Evolutionary conservation across 345 rosid genomes (phyloP).

Genomic region (Odontarrhena argentea): DNA sequence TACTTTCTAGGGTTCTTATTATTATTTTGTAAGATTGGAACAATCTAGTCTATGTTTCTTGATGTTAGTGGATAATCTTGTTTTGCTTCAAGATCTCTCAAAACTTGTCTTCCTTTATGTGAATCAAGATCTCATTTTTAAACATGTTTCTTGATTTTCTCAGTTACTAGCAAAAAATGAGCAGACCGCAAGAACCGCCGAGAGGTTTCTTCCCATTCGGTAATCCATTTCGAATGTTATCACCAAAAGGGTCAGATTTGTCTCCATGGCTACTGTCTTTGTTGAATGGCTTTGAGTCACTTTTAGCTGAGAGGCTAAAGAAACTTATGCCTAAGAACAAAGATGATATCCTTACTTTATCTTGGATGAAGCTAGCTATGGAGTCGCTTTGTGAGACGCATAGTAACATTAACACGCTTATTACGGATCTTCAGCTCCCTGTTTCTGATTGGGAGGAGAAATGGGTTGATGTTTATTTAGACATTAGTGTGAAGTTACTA

Average conservation of each 20-base stretch:
- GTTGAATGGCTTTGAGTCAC: constrained; percentile 61
- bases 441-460: constrained; percentile 86
- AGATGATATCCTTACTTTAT: constrained; percentile 62
- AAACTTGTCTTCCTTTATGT: constrained; percentile 31
- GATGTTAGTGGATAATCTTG: background rate
- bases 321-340: constrained; percentile 66
- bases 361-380: constrained; percentile 90
- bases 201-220: constrained; percentile 79
- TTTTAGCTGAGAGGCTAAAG: constrained; percentile 61
- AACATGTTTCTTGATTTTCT: no score
- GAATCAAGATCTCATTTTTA: background rate
- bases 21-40: background rate
- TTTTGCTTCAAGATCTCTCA: constrained; percentile 23
- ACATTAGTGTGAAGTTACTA: constrained; percentile 81
- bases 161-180: constrained; percentile 52
- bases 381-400: constrained; percentile 78
- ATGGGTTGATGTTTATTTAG: constrained; percentile 89
- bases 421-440: constrained; percentile 78
- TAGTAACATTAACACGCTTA: constrained; percentile 58
- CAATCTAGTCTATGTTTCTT: constrained; percentile 14
- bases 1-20: constrained; percentile 4
- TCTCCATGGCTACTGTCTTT: constrained; percentile 54
- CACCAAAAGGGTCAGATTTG: constrained; percentile 73
- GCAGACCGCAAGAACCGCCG: constrained; percentile 75
- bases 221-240: constrained; percentile 78